Percentiles rank a stretch among this genome's conserved stretches.
These are phyloP conservation scores for Botrytis deweyae DNA, from an alignment of 2,329 filamentous ascomycete genomes.

Conservation along the genomic window DNA sequence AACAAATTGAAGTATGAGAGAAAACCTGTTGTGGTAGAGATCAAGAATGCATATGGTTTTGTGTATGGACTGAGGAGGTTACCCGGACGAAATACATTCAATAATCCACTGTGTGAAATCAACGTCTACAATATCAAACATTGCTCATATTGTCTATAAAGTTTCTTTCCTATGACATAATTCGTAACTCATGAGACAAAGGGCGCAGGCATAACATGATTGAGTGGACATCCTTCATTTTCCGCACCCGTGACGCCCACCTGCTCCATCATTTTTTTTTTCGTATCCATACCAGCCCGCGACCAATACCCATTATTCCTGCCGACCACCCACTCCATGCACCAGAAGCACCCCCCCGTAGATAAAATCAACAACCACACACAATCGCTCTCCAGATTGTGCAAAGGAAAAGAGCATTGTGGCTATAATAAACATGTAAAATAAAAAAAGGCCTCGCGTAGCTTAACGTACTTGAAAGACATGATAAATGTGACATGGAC, in stretches of 20 bases:
- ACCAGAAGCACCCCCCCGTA: background rate
- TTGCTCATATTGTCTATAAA: background rate
- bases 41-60: background rate
- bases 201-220: background rate
- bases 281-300: background rate
- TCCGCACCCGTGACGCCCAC: background rate
- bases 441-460: background rate
- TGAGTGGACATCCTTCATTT: background rate
- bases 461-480: background rate
- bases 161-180: background rate
- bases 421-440: background rate
- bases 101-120: background rate
- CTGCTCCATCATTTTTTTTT: background rate
- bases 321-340: background rate
- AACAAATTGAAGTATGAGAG: background rate
- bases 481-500: background rate
- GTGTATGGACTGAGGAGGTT: background rate
- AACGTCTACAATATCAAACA: background rate
- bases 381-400: background rate
- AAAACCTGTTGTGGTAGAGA: background rate
- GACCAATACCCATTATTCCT: background rate
- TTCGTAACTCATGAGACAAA: slow-evolving; percentile 7
- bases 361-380: background rate
- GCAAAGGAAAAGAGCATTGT: background rate
- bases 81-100: background rate